Conservation (phyloP, 1,284 basidiomycete species). For the Vanrija pseudolonga region DNA sequence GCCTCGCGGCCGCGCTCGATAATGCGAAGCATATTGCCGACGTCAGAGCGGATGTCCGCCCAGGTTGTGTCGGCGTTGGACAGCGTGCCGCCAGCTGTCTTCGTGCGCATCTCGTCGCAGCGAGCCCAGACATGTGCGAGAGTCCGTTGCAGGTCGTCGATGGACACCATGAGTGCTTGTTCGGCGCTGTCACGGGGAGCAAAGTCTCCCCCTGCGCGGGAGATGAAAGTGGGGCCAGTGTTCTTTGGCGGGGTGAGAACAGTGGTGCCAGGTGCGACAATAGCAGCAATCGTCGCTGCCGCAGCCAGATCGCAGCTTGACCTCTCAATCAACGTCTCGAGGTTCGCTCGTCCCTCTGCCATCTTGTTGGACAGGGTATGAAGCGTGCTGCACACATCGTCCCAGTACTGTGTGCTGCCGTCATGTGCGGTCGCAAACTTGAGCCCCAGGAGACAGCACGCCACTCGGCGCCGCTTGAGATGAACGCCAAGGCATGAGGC, state of each 20-base stretch:
- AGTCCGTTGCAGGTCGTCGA: slow-evolving; percentile 17
- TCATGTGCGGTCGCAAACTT: slow-evolving; percentile 20
- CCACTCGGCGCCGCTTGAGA: slow-evolving; percentile 34
- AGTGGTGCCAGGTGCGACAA: background rate
- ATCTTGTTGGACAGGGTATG: slow-evolving; percentile 18
- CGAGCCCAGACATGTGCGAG: slow-evolving; percentile 15
- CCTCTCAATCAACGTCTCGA: slow-evolving; percentile 19
- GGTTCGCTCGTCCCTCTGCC: slow-evolving; percentile 11
- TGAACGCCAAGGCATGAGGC: slow-evolving; percentile 40
- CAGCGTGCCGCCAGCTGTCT: background rate
- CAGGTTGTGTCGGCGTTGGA: slow-evolving; percentile 2
- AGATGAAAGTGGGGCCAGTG: background rate
- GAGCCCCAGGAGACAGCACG: slow-evolving; percentile 41
- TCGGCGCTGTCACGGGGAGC: slow-evolving; percentile 13
- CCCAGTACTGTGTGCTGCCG: slow-evolving; percentile 26
- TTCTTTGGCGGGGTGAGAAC: background rate
- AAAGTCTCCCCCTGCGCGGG: slow-evolving; percentile 1
- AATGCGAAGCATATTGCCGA: slow-evolving; percentile 15
- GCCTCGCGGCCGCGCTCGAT: slow-evolving; percentile 17
- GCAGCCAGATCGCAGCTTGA: slow-evolving; percentile 11
- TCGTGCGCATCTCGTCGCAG: slow-evolving; percentile 10
- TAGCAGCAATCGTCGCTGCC: background rate
- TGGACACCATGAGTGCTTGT: slow-evolving; percentile 4
- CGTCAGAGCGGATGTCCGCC: slow-evolving; percentile 15
- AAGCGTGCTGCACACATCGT: slow-evolving; percentile 20